phyloP scores from a whole-genome alignment of 768 basidiomycete species.

The Suillus tomentosus region DNA sequence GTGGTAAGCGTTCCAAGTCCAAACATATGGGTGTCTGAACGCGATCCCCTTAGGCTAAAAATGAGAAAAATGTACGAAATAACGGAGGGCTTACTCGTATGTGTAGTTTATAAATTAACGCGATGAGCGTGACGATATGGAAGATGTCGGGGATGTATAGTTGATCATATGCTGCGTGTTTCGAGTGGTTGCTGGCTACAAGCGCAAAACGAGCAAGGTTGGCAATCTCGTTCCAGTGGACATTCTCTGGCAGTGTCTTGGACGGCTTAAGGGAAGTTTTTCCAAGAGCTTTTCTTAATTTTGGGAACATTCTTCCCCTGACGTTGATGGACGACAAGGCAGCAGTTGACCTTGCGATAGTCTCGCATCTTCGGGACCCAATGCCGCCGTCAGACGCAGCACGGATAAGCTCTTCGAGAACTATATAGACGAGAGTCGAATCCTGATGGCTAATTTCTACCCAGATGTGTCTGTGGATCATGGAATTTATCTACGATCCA shows the following conservation, averaged over 20 bases:
- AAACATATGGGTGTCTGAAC: too few species aligned
- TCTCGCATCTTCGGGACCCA: slow-evolving; percentile 74
- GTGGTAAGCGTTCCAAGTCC: too few species aligned
- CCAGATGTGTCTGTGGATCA: slow-evolving; percentile 80
- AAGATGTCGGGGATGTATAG: slow-evolving; percentile 82
- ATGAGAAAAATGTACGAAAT: too few species aligned
- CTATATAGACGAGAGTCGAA: slow-evolving; percentile 62
- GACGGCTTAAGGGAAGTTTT: slow-evolving; percentile 70
- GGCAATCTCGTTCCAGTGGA: slow-evolving; percentile 81
- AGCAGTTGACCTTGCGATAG: slow-evolving; percentile 71
- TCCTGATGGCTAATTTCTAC: slow-evolving; percentile 72
- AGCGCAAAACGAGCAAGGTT: slow-evolving; percentile 76
- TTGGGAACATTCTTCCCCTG: slow-evolving; percentile 75
- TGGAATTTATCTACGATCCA: slow-evolving; percentile 55
- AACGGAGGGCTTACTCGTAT: too few species aligned
- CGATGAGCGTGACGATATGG: slow-evolving; percentile 77
- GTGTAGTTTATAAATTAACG: too few species aligned
- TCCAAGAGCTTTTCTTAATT: slow-evolving; percentile 77
- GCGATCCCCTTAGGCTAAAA: too few species aligned
- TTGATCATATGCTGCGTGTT: slow-evolving; percentile 64
- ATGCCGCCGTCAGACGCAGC: slow-evolving; percentile 84
- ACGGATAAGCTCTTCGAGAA: slow-evolving; percentile 78
- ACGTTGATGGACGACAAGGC: slow-evolving; percentile 76
- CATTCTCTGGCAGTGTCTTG: slow-evolving; percentile 65
- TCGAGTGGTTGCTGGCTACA: slow-evolving; percentile 67